These are phyloP conservation scores for Bryoerythrophyllum caledonicum DNA, from an alignment of 225 moss, liverwort and hornwort species.

Conservation along the genomic window DNA sequence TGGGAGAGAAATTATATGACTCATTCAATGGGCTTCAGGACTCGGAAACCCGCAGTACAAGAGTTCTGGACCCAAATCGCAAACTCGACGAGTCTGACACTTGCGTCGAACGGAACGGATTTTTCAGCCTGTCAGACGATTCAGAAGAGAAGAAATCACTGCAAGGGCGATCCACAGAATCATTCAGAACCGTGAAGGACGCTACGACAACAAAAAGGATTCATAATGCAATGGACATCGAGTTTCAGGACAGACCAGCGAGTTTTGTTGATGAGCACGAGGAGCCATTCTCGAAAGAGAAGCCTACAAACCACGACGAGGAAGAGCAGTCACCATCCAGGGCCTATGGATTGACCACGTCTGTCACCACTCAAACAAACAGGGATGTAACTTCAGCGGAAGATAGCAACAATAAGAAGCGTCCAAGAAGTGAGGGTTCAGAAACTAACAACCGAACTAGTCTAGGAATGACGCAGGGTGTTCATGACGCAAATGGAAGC, in stretches of 20 bases:
- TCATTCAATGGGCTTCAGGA: neutral
- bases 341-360: neutral
- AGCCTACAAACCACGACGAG: conserved; percentile 8
- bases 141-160: neutral
- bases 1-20: conserved; percentile 1
- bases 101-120: neutral
- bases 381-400: neutral
- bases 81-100: neutral
- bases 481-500: neutral
- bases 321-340: conserved; percentile 3
- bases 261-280: conserved; percentile 7
- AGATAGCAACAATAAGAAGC: neutral
- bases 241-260: neutral
- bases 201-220: neutral
- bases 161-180: conserved; percentile 3
- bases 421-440: neutral
- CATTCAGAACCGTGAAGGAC: conserved; percentile 7
- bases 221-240: neutral
- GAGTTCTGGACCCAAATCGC: neutral
- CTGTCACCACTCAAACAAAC: neutral
- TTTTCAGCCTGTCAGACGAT: neutral
- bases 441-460: neutral
- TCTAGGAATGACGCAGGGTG: neutral
- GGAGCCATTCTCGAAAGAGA: conserved; percentile 4
- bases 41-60: conserved; percentile 3